Base-by-base conservation (phyloP, 495 filamentous ascomycete species). In the Penicillium riverlandense region DNA sequence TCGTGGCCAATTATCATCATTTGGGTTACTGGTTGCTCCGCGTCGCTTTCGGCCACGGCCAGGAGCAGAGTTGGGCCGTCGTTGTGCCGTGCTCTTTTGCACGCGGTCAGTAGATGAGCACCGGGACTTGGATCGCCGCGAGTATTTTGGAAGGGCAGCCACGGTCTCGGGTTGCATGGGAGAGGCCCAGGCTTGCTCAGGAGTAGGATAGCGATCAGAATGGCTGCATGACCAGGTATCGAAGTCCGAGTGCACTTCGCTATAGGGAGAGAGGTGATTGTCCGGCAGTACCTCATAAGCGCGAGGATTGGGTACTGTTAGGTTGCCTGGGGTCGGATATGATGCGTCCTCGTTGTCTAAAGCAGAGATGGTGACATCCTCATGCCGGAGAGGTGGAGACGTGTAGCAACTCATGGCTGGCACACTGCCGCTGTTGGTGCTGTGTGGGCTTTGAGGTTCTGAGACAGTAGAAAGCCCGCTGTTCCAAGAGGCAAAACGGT, bases 1-100 rank as follows among this genome's bases (percentile, higher is more conserved):
- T 4, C 86, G 81, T 2, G 71, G 74, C 41, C 79, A 70, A 1
- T 22, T 22, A 2, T 41, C 39, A 2, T 52, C 42, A 15, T 49
- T 57, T 55, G 29, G 56, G 59, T 29, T 31, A 8, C 31, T 40
- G 4, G 48, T 34, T 27, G n/a, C 37, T 14, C 35, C 40, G 7
- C 35, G 54, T 9, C 38, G 43, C 1, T 40, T 48, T 4, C 45
- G 39, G 33, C 22, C 54, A 15, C 54, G 41, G 29, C 40, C 49
- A 31, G 45, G 8, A 15, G 34, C 40, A 15, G 51, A 43, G 7
- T 45, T 40, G 32, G 45, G 40, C 29, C 38, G 40, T 8, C 33
- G 34, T 29, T 48, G 35, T 7, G 35, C 22, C 22, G 22, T 37
- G 1, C 45, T 6, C 13, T 55, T 55, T 22, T 44, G 47, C 4